phyloP scores from a whole-genome alignment of 2,329 filamentous ascomycete genomes.

The Dactylellina parvicollis region DNA sequence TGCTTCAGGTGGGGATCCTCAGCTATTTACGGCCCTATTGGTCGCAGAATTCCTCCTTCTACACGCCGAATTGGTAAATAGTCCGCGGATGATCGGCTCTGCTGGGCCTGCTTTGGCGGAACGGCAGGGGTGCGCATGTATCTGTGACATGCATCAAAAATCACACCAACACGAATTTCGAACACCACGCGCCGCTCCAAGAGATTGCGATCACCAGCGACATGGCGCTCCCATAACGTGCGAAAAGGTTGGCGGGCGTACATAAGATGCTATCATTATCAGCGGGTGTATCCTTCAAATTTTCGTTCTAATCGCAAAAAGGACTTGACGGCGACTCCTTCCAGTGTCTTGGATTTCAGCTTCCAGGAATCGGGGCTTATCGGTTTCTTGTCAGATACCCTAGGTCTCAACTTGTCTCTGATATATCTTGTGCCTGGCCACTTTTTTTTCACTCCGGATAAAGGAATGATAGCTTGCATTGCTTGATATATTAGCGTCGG shows the following conservation, averaged over 20 bases:
- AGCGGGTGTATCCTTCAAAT: not conserved
- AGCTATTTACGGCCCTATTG: slow-evolving; percentile 8
- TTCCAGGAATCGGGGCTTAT: slow-evolving; percentile 22
- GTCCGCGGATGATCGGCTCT: slow-evolving; percentile 17
- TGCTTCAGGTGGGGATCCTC: slow-evolving; percentile 5
- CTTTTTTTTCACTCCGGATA: not conserved
- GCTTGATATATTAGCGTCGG: slow-evolving; percentile 15
- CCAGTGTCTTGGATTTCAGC: slow-evolving; percentile 2
- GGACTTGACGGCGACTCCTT: slow-evolving; percentile 18
- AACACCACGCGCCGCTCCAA: not conserved
- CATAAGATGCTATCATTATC: slow-evolving; percentile 20
- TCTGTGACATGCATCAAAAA: slow-evolving; percentile 19
- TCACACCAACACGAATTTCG: not conserved
- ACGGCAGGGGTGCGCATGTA: slow-evolving; percentile 10
- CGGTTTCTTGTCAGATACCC: not conserved
- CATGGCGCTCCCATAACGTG: slow-evolving; percentile 9
- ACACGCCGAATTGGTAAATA: slow-evolving; percentile 18
- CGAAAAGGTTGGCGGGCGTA: slow-evolving; percentile 17
- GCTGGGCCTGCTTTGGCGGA: slow-evolving; percentile 15
- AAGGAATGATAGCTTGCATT: slow-evolving; percentile 2
- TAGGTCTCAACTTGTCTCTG: not conserved
- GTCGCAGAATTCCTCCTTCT: slow-evolving; percentile 1
- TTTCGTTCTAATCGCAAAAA: slow-evolving; percentile 19
- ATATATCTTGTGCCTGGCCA: slow-evolving; percentile 11
- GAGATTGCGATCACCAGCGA: slow-evolving; percentile 5